A percentile compares a stretch with the other conserved stretches of the same genome.
These are phyloP conservation scores for Radiomyces spectabilis DNA, from an alignment of 192 early-diverging fungal genomes.

Conservation along the genomic window DNA sequence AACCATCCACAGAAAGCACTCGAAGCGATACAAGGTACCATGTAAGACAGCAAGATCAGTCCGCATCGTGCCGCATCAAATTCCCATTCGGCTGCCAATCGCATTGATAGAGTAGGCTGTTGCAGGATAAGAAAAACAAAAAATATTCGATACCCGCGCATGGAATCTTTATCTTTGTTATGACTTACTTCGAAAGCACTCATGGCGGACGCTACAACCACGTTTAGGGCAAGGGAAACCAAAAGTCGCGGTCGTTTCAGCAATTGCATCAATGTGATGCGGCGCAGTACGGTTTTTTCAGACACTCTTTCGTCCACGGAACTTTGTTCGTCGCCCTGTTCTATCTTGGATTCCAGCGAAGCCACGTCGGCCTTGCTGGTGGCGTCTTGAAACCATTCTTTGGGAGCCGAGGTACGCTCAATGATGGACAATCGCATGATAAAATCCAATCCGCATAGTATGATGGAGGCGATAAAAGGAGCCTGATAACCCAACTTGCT, in stretches of 20 bases:
- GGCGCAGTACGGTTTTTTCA: neutral
- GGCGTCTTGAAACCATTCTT: slow-evolving; percentile 20
- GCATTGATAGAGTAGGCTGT: slow-evolving; percentile 29
- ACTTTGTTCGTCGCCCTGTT: neutral
- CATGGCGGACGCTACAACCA: slow-evolving; percentile 2
- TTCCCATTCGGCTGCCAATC: slow-evolving; percentile 20
- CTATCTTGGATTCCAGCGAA: neutral
- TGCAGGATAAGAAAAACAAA: slow-evolving; percentile 12
- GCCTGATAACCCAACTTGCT: slow-evolving; percentile 28
- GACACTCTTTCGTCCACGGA: slow-evolving; percentile 3
- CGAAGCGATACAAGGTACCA: slow-evolving; percentile 24
- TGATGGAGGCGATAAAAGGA: slow-evolving; percentile 32
- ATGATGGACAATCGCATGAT: slow-evolving; percentile 28
- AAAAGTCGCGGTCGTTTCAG: slow-evolving; percentile 1
- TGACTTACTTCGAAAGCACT: slow-evolving; percentile 13
- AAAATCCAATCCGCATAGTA: slow-evolving; percentile 31
- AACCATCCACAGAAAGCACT: slow-evolving; percentile 30
- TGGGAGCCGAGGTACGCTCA: slow-evolving; percentile 20
- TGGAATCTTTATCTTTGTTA: neutral
- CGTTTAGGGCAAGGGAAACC: neutral
- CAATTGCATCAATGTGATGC: neutral
- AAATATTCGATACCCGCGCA: neutral
- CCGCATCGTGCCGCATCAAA: slow-evolving; percentile 29
- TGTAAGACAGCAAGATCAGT: slow-evolving; percentile 24
- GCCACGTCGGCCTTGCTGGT: neutral